Base-by-base conservation (phyloP, 106 monocot species). In the Narthecium ossifragum region DNA sequence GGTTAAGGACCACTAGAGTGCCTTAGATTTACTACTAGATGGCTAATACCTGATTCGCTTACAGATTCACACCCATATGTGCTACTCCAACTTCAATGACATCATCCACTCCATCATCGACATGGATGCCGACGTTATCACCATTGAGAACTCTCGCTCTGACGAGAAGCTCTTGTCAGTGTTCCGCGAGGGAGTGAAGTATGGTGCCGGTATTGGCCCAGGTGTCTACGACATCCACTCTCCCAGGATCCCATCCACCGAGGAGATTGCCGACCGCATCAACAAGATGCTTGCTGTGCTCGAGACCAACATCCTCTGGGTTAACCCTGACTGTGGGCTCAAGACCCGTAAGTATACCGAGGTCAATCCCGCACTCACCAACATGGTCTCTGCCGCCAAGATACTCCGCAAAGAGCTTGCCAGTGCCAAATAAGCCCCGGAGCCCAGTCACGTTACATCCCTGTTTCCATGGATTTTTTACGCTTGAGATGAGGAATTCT, bases 11-110 rank as follows among this genome's bases (percentile, higher is more conserved):
- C n/a, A n/a, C 29, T 61, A 40, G 31, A 25, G 8, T 29, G n/a
- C n/a, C n/a, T n/a, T 9, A 18, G 8, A 2, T 52, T 26, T 26
- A 26, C 26, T 10, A 36, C 17, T 36, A 57, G 11, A 28, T 31
- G 0, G 13, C 56, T 2, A 29, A 43, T 21, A 2, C 7, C 33
- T 46, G 6, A 13, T 29, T 47, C 18, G 27, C 13, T 40, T 1
- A 34, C 64, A 79, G 78, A 79, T 79, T 40, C 78, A 79, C 85
- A 86, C 85, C 29, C 85, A 86, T 74, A 86, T 86, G 85, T 86
- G 85, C 77, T 86, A 86, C 64, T 86, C 85, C 14, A 77, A 86
- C 77, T 86, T 86, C 81, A 86, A 86, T 28, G 85, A 86, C 70
- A 86, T 86, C 66, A 86, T 86, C 59, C 81, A 81, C 39, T 86